Evolutionary conservation across 2,329 filamentous ascomycete species (phyloP).

Genomic region (Colletotrichum lini): DNA sequence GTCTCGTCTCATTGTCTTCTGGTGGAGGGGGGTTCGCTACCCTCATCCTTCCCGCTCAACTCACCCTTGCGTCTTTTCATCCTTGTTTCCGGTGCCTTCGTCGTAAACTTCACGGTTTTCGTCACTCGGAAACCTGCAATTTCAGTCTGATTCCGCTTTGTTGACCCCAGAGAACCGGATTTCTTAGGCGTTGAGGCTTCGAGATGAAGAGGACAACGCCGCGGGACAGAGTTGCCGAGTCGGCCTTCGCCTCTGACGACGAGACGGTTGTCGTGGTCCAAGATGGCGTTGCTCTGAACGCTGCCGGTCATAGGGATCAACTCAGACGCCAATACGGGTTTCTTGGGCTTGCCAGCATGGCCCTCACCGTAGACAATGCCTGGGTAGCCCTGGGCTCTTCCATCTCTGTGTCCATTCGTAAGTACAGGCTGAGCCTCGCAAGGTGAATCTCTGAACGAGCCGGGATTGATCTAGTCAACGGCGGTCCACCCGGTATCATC

Average conservation of each 20-base stretch:
- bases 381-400: slow-evolving; percentile 76
- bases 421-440: slow-evolving; percentile 40
- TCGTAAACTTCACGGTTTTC: too few species aligned
- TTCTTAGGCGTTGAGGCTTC: too few species aligned
- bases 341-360: slow-evolving; percentile 71
- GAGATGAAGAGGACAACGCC: neutral
- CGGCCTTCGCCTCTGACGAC: slow-evolving; percentile 44
- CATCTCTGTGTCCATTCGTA: slow-evolving; percentile 66
- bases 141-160: neutral
- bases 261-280: slow-evolving; percentile 53
- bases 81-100: neutral
- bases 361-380: slow-evolving; percentile 74
- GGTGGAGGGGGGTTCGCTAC: neutral
- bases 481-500: slow-evolving; percentile 59
- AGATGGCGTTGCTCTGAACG: slow-evolving; percentile 68
- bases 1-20: neutral
- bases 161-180: too few species aligned
- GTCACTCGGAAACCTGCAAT: neutral
- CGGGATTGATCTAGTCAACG: slow-evolving; percentile 52
- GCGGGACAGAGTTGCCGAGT: slow-evolving; percentile 2
- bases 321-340: slow-evolving; percentile 74
- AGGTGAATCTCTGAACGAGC: slow-evolving; percentile 7
- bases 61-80: too few species aligned
- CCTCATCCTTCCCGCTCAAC: neutral
- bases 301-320: slow-evolving; percentile 75